A percentile compares a stretch with the other conserved stretches of the same genome.
Conservation (phyloP, 176 grass and related monocot genomes). For the Alopecurus myosuroides region DNA sequence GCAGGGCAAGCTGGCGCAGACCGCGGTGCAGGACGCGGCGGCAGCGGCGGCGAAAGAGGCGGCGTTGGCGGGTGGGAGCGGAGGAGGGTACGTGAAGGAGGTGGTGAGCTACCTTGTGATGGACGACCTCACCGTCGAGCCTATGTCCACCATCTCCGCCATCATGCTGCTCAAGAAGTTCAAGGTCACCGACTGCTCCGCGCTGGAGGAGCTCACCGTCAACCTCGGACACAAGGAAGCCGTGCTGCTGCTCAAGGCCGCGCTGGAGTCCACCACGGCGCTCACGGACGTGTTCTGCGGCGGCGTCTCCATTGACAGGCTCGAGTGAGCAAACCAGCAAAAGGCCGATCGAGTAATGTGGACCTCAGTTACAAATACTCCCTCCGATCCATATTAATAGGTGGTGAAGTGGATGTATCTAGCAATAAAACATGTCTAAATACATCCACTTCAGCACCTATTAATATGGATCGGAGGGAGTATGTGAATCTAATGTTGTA, state of each 20-base stretch:
- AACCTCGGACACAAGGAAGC: constrained; percentile 31
- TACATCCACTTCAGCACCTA: no score
- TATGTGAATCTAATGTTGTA: no score
- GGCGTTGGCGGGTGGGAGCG: neutral
- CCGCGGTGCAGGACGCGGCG: constrained; percentile 3
- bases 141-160: constrained; percentile 68
- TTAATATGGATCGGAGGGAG: no score
- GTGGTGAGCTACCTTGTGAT: constrained; percentile 58
- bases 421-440: no score
- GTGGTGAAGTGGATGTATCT: no score
- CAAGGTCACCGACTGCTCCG: constrained; percentile 36
- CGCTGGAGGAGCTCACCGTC: constrained; percentile 41
- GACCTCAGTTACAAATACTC: no score
- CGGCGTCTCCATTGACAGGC: constrained; percentile 33
- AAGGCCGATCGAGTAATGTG: no score
- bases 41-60: neutral
- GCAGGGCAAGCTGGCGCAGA: constrained; percentile 6
- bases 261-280: constrained; percentile 35
- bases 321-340: neutral
- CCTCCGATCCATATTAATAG: no score
- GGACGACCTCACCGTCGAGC: constrained; percentile 54
- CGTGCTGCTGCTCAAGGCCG: constrained; percentile 44
- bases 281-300: constrained; percentile 55
- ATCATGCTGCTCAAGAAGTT: constrained; percentile 67
- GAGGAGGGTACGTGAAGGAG: constrained; percentile 48